These are phyloP conservation scores for Sporothrix curviconia DNA, from an alignment of 2,329 filamentous ascomycete species.

Conservation along the genomic window DNA sequence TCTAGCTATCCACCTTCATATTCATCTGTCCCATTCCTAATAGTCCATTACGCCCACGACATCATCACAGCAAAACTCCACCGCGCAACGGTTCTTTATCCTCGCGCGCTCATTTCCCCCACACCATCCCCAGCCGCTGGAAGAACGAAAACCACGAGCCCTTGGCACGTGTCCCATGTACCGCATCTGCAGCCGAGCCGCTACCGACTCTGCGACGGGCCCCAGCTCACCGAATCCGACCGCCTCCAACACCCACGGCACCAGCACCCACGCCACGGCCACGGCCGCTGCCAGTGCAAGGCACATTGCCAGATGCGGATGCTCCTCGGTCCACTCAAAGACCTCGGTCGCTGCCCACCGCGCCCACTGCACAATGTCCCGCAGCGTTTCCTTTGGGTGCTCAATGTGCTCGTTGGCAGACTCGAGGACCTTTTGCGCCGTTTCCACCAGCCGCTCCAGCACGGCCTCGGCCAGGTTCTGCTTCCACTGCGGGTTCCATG, in stretches of 20 bases:
- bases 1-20: too few relatives aligned
- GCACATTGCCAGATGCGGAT: not conserved
- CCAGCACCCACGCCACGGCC: not conserved
- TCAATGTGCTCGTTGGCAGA: too few relatives aligned
- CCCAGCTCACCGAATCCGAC: not conserved
- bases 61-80: too few relatives aligned
- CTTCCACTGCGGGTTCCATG: too few relatives aligned
- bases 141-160: not conserved
- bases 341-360: not conserved
- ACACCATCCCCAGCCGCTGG: conserved; percentile 5
- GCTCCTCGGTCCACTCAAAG: not conserved
- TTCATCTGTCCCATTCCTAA: too few relatives aligned
- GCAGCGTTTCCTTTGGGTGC: too few relatives aligned
- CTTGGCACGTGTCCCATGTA: not conserved
- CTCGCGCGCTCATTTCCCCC: not conserved
- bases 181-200: not conserved
- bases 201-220: not conserved
- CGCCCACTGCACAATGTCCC: not conserved
- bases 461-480: not conserved
- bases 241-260: not conserved
- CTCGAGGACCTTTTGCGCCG: too few relatives aligned
- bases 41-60: too few relatives aligned
- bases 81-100: too few relatives aligned
- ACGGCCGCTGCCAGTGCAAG: not conserved
- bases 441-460: not conserved